These are phyloP conservation scores for Telfairia occidentalis DNA, from an alignment of 331 rosid species.

Conservation along the genomic window DNA sequence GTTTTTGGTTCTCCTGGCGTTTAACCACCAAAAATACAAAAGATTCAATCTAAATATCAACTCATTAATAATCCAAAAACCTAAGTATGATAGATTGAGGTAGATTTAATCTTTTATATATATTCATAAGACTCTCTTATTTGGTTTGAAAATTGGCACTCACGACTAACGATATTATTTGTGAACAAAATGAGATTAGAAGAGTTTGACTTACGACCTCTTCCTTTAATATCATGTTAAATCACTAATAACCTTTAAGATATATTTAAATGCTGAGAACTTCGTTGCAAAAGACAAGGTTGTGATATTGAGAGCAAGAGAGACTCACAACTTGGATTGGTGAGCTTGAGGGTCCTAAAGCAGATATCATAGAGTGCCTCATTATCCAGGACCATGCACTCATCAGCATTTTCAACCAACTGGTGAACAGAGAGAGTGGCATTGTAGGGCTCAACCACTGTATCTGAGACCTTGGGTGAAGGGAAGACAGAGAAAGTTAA, in stretches of 20 bases:
- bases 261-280: too few species aligned
- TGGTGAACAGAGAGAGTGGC: slow-evolving; percentile 93
- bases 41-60: background rate
- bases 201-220: background rate
- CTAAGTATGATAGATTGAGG: background rate
- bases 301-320: background rate
- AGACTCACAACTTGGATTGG: slow-evolving; percentile 76
- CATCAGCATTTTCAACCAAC: slow-evolving; percentile 77
- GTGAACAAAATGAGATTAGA: background rate
- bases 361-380: slow-evolving; percentile 89
- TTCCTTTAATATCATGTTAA: too few species aligned
- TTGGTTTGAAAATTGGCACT: background rate
- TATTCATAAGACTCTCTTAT: background rate
- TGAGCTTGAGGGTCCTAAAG: slow-evolving; percentile 85
- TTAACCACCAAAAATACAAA: background rate
- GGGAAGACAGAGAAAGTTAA: slow-evolving; percentile 84
- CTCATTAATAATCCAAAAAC: background rate
- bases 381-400: slow-evolving; percentile 79
- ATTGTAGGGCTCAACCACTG: slow-evolving; percentile 83
- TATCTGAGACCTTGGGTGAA: slow-evolving; percentile 79
- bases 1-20: background rate
- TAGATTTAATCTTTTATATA: background rate
- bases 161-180: background rate
- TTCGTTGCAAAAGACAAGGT: background rate
- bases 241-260: background rate